Conservation (phyloP, 768 basidiomycete genomes). For the Gloeopeniophorella convolvens region DNA sequence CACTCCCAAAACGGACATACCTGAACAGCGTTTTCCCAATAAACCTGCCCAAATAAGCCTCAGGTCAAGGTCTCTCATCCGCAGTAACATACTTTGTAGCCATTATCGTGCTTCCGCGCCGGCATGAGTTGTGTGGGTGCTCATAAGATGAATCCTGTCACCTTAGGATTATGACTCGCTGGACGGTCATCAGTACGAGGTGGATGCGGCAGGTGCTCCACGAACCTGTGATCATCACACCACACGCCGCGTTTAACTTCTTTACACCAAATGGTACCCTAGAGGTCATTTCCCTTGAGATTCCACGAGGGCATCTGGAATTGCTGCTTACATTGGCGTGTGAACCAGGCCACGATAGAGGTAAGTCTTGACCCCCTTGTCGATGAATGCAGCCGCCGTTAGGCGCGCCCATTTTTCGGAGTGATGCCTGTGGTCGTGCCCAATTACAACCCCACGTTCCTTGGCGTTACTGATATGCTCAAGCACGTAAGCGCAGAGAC, state of each 20-base stretch:
- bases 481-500: slow-evolving; percentile 67
- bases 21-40: slow-evolving; percentile 87
- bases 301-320: not conserved
- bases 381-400: slow-evolving; percentile 64
- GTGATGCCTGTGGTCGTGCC: slow-evolving; percentile 81
- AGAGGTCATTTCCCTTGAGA: not conserved
- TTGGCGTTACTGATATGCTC: slow-evolving; percentile 45
- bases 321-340: slow-evolving; percentile 59
- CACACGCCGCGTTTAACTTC: slow-evolving; percentile 61
- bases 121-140: not conserved
- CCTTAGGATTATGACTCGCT: slow-evolving; percentile 91
- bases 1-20: slow-evolving; percentile 30
- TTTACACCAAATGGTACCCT: slow-evolving; percentile 81
- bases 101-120: slow-evolving; percentile 67
- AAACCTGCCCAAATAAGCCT: slow-evolving; percentile 45
- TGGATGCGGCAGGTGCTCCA: not conserved
- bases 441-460: slow-evolving; percentile 68
- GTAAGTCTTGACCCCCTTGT: slow-evolving; percentile 60
- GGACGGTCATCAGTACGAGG: slow-evolving; percentile 7
- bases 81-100: slow-evolving; percentile 57
- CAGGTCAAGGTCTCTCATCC: not conserved
- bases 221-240: slow-evolving; percentile 85
- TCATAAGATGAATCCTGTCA: slow-evolving; percentile 23
- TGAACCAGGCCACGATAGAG: slow-evolving; percentile 66
- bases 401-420: slow-evolving; percentile 72